phyloP scores from a whole-genome alignment of 352 stramenopile species.

The Globisporangium nunn region DNA sequence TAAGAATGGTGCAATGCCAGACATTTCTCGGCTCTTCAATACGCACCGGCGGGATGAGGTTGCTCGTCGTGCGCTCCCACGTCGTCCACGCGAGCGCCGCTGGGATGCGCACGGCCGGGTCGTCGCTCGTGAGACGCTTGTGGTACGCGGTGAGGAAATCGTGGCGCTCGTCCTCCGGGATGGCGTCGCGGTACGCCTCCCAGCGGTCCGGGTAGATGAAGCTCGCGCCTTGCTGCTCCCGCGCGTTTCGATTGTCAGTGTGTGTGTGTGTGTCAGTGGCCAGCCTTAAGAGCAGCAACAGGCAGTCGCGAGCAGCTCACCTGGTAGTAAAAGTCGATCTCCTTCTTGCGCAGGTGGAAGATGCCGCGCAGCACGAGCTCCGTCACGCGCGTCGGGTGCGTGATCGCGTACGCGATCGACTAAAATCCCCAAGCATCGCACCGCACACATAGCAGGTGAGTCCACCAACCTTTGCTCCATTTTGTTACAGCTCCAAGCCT shows the following conservation, averaged over 20 bases:
- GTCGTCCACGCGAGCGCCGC: slow-evolving; percentile 87
- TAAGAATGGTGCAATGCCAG: too few species aligned
- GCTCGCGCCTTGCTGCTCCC: slow-evolving; percentile 49
- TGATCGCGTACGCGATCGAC: slow-evolving; percentile 89
- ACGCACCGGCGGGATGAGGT: slow-evolving; percentile 61
- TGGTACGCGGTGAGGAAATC: slow-evolving; percentile 86
- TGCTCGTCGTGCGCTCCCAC: slow-evolving; percentile 88
- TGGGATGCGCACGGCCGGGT: slow-evolving; percentile 71
- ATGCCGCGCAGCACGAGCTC: slow-evolving; percentile 90
- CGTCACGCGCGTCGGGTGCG: slow-evolving; percentile 74
- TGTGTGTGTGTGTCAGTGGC: too few species aligned
- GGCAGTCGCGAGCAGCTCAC: slow-evolving; percentile 8
- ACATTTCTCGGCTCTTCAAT: neutral
- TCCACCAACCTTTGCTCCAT: too few species aligned
- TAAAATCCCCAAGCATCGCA: slow-evolving; percentile 5
- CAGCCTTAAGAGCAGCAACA: too few species aligned
- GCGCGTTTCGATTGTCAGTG: too few species aligned
- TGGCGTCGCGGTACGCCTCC: slow-evolving; percentile 85
- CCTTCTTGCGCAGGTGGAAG: slow-evolving; percentile 86
- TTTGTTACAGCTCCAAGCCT: neutral
- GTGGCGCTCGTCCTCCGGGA: slow-evolving; percentile 78
- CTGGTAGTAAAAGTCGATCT: slow-evolving; percentile 94
- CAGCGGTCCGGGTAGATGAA: slow-evolving; percentile 90
- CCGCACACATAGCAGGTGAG: neutral
- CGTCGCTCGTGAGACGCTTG: slow-evolving; percentile 81